phyloP scores from a whole-genome alignment of 345 rosid species.

The Psidium friedrichsthalianum region DNA sequence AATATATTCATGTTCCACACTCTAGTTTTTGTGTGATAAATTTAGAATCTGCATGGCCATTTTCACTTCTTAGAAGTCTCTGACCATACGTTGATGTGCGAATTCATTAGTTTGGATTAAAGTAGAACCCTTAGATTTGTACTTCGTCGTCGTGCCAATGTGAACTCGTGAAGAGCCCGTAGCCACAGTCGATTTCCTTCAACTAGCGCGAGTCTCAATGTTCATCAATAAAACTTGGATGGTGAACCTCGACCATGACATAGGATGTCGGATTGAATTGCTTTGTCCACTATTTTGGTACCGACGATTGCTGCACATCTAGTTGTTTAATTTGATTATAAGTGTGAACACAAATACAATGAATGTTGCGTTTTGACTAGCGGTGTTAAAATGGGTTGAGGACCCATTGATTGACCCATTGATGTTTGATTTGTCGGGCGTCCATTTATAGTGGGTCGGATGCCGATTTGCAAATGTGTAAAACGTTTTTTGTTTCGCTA shows the following conservation, averaged over 20 bases:
- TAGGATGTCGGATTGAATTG: background rate
- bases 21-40: background rate
- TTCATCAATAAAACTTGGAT: background rate
- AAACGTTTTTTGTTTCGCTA: too few relatives aligned
- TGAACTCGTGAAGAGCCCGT: too few relatives aligned
- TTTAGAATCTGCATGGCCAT: background rate
- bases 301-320: background rate
- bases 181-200: background rate
- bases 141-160: background rate
- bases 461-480: too few relatives aligned
- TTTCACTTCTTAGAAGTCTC: background rate
- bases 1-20: background rate
- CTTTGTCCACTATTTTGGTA: background rate
- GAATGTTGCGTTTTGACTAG: background rate
- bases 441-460: too few relatives aligned
- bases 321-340: background rate
- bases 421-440: too few relatives aligned
- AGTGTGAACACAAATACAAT: background rate
- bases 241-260: background rate
- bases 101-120: background rate
- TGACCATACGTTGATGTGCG: background rate
- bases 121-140: background rate
- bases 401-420: background rate
- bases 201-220: background rate
- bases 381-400: background rate